Conservation (phyloP, 2,329 filamentous ascomycete genomes). For the Nemania diffusa region DNA sequence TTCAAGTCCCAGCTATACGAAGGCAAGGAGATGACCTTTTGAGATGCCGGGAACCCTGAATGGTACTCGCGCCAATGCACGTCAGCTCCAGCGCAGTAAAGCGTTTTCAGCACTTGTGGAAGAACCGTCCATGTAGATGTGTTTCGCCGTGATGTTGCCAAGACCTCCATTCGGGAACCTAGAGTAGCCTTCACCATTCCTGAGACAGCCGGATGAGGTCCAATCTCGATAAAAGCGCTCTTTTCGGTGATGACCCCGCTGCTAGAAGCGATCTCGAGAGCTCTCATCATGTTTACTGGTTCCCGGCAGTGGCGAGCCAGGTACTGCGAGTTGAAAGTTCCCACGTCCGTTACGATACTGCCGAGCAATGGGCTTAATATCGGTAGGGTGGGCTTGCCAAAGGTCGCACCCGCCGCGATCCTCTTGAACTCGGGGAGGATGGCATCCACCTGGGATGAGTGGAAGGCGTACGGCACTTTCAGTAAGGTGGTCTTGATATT, state of each 20-base stretch:
- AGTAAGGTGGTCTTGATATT: constrained; percentile 61
- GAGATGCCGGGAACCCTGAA: constrained; percentile 61
- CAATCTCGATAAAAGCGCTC: no score
- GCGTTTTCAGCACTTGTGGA: constrained; percentile 55
- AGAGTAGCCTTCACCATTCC: constrained; percentile 33
- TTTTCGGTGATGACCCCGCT: constrained; percentile 27
- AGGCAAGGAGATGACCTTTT: constrained; percentile 66
- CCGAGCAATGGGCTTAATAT: background rate
- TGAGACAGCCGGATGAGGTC: constrained; percentile 27
- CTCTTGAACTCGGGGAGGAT: constrained; percentile 57
- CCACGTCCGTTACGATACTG: background rate
- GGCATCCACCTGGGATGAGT: constrained; percentile 63
- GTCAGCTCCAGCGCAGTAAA: constrained; percentile 60
- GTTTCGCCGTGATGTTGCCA: constrained; percentile 29
- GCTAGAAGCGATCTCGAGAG: constrained; percentile 23
- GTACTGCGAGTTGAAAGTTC: constrained; percentile 21
- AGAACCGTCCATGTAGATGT: constrained; percentile 57
- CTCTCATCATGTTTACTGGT: constrained; percentile 36
- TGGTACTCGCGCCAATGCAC: constrained; percentile 66
- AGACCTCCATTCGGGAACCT: constrained; percentile 9
- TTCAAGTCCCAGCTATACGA: constrained; percentile 71
- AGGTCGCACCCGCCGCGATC: background rate
- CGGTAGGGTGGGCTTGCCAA: background rate
- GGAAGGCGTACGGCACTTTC: constrained; percentile 61
- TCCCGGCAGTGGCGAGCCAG: constrained; percentile 33